A percentile compares a stretch with the other conserved stretches of the same genome.
Conservation (phyloP, 257 asterid species). For the Ehretia macrophylla region DNA sequence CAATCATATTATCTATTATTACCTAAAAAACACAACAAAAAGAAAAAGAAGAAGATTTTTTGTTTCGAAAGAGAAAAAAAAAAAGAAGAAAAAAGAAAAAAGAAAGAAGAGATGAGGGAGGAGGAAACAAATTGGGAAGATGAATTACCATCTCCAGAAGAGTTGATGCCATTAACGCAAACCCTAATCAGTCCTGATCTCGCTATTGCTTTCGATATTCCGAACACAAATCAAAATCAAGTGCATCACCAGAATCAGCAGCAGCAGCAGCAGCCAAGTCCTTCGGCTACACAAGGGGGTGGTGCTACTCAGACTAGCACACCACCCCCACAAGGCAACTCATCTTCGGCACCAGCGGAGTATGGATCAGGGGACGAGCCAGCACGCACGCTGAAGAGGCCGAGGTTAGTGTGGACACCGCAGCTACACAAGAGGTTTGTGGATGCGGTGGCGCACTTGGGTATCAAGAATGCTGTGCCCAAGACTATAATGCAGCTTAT, state of each 20-base stretch:
- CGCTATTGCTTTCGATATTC: constrained; percentile 25
- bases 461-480: constrained; percentile 76
- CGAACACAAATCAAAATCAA: constrained; percentile 12
- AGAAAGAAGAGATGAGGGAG: constrained; percentile 25
- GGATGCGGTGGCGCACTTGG: constrained; percentile 69
- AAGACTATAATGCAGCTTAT: constrained; percentile 80
- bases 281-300: constrained; percentile 16
- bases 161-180: constrained; percentile 20
- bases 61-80: too few species aligned
- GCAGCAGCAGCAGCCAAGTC: constrained; percentile 14
- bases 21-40: too few species aligned
- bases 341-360: constrained; percentile 36
- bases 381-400: constrained; percentile 47
- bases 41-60: too few species aligned
- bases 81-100: too few species aligned
- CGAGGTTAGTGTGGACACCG: constrained; percentile 80
- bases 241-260: constrained; percentile 17
- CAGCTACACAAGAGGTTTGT: constrained; percentile 80
- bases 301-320: background rate
- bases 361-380: constrained; percentile 30
- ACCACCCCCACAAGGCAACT: constrained; percentile 31
- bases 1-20: too few species aligned
- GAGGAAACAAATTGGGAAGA: constrained; percentile 30
- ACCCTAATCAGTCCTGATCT: constrained; percentile 27
- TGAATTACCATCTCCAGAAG: constrained; percentile 25